Base-by-base conservation (phyloP, 305 asterid species). In the Fraxinus nigra region DNA sequence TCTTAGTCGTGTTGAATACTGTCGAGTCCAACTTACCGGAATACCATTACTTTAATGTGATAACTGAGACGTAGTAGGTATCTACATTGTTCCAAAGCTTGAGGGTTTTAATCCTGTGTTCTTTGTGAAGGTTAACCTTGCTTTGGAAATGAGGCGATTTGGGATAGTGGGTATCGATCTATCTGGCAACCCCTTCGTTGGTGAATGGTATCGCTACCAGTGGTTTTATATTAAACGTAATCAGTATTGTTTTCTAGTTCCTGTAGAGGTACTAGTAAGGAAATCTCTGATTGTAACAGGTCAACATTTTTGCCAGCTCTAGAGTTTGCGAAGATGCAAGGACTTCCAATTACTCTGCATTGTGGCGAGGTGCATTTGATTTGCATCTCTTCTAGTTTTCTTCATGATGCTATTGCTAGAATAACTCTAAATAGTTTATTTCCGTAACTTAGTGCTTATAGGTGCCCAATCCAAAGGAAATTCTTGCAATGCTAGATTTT, bases 131-230 rank as follows among this genome's bases (percentile, higher is more conserved):
- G 97, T 93, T 84, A 81, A 93, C 83, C 98, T 95, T 83, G 98
- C 99, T 24, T 34, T 90, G 78, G 90, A 87, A 84, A 87, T 93
- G 92, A 91, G 90, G 85, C 89, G 88, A 76, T 35, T 74, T 3
- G 97, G 99, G 86, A 95, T 95, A 34, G 97, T 92, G 89, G 98
- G 98, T 61, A 85, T 94, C 69, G 98, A 94, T 90, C 98, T 94
- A 80, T 94, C 97, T 69, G 97, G 98, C 26, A 93, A 91, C 87
- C 98, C 98, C 14, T 77, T 75, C 24, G 76, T 95, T 85, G 99
- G 99, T 85, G 92, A 94, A 92, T 94, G 98, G 98, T 92, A 92
- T 40, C 74, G 0, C 65, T 69, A 56, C 33, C 79, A 77, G 37
- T 75, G 76, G 46, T 83, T 24, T 30, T 78, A 35, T 34, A 28